Conservation (phyloP, 2,329 filamentous ascomycete genomes). For the Trichophyton simii region DNA sequence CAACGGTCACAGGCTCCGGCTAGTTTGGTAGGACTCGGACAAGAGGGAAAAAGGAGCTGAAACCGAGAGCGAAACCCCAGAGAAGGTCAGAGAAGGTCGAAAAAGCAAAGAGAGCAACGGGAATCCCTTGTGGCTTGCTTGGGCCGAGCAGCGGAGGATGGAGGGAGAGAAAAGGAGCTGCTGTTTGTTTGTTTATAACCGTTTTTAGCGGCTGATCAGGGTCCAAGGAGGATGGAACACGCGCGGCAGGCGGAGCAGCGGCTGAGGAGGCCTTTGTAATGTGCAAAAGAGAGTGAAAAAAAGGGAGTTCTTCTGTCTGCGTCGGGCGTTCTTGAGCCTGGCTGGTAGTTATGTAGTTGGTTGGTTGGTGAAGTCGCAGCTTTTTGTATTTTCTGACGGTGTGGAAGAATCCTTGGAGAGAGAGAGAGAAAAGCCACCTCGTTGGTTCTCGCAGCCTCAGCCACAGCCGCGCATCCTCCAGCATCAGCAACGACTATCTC, state of each 20-base stretch:
- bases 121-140: neutral
- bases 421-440: neutral
- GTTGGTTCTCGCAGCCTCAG: neutral
- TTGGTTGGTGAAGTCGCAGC: no score
- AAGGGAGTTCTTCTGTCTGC: neutral
- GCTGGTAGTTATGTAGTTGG: no score
- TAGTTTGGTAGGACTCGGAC: neutral
- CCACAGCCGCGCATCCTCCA: neutral
- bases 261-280: no score
- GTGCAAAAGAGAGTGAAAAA: neutral
- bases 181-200: neutral
- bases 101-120: slow-evolving; percentile 1
- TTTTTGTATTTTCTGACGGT: no score
- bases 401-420: no score
- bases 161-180: neutral
- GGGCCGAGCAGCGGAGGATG: neutral
- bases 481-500: neutral
- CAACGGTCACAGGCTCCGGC: neutral
- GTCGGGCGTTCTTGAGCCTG: no score
- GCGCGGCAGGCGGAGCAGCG: neutral
- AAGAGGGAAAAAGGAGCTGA: neutral
- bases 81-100: neutral
- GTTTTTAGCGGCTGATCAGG: neutral
- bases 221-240: no score
- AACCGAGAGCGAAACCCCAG: neutral